A percentile compares a stretch with the other conserved stretches of the same genome.
Evolutionary conservation across 208 protist species (phyloP).

Genomic region (Ichthyophonus hoferi): DNA sequence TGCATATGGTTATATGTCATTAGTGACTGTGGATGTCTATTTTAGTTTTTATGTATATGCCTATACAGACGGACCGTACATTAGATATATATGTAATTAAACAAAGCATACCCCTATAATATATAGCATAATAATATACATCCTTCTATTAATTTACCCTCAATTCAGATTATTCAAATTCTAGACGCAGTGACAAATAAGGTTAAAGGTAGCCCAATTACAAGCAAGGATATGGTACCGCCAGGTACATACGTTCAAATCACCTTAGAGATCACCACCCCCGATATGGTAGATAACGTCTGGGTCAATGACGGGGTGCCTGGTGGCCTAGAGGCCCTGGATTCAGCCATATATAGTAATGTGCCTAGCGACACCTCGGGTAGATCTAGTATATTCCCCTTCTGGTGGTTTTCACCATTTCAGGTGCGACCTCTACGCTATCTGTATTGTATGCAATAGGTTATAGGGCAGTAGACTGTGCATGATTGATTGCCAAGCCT

Average conservation of each 20-base stretch:
- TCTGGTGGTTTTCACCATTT: not conserved
- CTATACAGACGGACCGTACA: too few species aligned
- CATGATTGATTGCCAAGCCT: too few species aligned
- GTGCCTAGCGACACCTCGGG: not conserved
- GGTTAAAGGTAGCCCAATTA: not conserved
- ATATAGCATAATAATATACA: too few species aligned
- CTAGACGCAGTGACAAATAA: not conserved
- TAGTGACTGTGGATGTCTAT: too few species aligned
- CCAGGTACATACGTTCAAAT: not conserved
- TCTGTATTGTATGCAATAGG: too few species aligned
- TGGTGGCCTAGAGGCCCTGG: not conserved
- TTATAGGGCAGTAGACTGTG: too few species aligned
- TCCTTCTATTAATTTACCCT: too few species aligned
- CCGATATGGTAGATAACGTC: not conserved
- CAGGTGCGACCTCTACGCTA: too few species aligned
- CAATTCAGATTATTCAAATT: not conserved
- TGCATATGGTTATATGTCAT: too few species aligned
- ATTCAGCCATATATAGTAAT: not conserved
- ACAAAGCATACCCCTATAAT: too few species aligned
- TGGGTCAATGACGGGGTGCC: not conserved
- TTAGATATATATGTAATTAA: too few species aligned
- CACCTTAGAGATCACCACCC: not conserved
- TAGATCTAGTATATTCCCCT: not conserved
- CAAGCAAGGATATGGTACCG: not conserved
- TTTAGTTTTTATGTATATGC: too few species aligned